A percentile compares a stretch with the other conserved stretches of the same genome.
Conservation (phyloP, 805 yeast species). For the Barnettozyma californica region DNA sequence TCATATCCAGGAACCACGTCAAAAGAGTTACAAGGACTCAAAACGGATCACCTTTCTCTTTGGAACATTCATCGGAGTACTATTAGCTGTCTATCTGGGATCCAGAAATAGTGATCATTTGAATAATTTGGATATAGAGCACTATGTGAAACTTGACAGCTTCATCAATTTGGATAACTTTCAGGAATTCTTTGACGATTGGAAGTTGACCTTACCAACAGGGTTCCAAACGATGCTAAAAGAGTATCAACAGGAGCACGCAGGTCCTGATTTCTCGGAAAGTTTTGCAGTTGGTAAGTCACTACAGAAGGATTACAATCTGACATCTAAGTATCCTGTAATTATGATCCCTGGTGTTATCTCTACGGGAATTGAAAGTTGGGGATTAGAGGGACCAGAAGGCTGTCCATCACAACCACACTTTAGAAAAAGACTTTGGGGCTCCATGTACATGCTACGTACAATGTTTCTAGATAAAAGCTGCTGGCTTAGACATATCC, state of each 20-base stretch:
- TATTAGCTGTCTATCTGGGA: slow-evolving; percentile 59
- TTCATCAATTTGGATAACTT: slow-evolving; percentile 39
- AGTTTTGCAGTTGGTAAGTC: slow-evolving; percentile 83
- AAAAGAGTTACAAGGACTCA: slow-evolving; percentile 36
- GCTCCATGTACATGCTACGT: slow-evolving; percentile 89
- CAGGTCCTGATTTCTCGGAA: slow-evolving; percentile 53
- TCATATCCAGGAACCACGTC: neutral
- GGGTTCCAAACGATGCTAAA: slow-evolving; percentile 49
- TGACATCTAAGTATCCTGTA: slow-evolving; percentile 66
- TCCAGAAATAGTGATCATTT: slow-evolving; percentile 36
- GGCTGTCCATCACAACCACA: slow-evolving; percentile 83
- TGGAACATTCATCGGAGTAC: slow-evolving; percentile 70
- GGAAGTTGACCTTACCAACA: slow-evolving; percentile 60
- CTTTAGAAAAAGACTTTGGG: slow-evolving; percentile 93
- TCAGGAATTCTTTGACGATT: slow-evolving; percentile 57
- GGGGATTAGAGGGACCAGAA: slow-evolving; percentile 73
- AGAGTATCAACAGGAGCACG: slow-evolving; percentile 33
- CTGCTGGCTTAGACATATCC: slow-evolving; percentile 91
- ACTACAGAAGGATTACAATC: slow-evolving; percentile 46
- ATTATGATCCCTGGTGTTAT: slow-evolving; percentile 95
- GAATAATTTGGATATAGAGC: slow-evolving; percentile 16
- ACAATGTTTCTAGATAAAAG: slow-evolving; percentile 87
- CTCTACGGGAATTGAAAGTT: slow-evolving; percentile 90
- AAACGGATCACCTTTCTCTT: slow-evolving; percentile 56
- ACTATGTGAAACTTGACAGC: slow-evolving; percentile 17